Percentiles rank a stretch among this genome's conserved stretches.
Evolutionary conservation across 345 rosid genomes (phyloP).

Genomic region (Cardamine occulta): DNA sequence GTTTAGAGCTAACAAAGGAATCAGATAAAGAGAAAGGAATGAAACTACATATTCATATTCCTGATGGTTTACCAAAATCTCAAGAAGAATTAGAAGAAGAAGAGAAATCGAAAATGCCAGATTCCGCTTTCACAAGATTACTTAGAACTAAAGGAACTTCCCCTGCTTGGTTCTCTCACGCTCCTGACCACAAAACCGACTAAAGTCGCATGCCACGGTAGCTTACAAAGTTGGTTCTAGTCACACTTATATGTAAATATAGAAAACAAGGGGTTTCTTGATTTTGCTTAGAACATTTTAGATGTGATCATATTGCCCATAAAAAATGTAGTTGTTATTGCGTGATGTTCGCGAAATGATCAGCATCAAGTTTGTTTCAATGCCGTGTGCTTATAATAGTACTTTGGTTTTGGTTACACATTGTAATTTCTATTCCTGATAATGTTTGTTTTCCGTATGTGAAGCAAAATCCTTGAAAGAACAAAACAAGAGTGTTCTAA

Average conservation of each 20-base stretch:
- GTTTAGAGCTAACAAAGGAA: conserved; percentile 29
- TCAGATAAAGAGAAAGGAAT: conserved; percentile 32
- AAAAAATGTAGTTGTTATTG: conserved; percentile 27
- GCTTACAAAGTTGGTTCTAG: conserved; percentile 5
- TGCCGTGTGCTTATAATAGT: conserved; percentile 30
- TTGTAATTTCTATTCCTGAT: conserved; percentile 26
- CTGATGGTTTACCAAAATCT: conserved; percentile 83
- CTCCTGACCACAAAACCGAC: conserved; percentile 77
- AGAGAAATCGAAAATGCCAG: conserved; percentile 77
- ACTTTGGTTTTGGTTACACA: conserved; percentile 10
- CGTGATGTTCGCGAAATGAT: conserved; percentile 21
- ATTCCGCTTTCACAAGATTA: conserved; percentile 69
- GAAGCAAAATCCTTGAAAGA: conserved; percentile 32
- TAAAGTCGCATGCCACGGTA: conserved; percentile 22
- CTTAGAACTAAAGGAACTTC: conserved; percentile 66
- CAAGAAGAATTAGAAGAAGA: conserved; percentile 77
- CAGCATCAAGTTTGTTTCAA: neutral
- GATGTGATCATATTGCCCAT: neutral
- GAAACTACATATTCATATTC: conserved; percentile 53
- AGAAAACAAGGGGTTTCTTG: conserved; percentile 20
- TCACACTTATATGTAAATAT: conserved; percentile 32
- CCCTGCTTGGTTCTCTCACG: conserved; percentile 83
- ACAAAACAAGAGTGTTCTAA: conserved; percentile 22
- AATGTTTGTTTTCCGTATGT: conserved; percentile 20
- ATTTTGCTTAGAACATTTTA: conserved; percentile 20